Percentiles rank a stretch among this genome's conserved stretches.
These are phyloP conservation scores for Colletotrichum tamarilloi DNA, from an alignment of 2,329 filamentous ascomycete genomes.

Conservation along the genomic window DNA sequence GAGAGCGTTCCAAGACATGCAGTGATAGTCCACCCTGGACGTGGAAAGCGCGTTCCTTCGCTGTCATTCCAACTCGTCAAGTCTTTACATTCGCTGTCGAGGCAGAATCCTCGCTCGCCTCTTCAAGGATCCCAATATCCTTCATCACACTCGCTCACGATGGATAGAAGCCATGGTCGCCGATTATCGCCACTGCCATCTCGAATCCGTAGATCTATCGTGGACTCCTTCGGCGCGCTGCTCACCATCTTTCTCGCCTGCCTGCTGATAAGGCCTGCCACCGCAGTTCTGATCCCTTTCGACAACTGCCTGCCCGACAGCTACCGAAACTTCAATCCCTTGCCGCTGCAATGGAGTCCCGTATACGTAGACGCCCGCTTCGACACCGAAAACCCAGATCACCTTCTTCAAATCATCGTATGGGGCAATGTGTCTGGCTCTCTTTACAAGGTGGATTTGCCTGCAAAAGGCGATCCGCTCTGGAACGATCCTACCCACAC, in stretches of 20 bases:
- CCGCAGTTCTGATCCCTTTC: conserved; percentile 79
- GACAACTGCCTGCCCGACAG: conserved; percentile 82
- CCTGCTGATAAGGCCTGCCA: conserved; percentile 54
- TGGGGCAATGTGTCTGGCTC: conserved; percentile 93
- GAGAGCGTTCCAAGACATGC: conserved; percentile 31
- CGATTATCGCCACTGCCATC: not conserved
- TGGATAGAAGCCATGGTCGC: conserved; percentile 7
- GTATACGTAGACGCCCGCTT: conserved; percentile 80
- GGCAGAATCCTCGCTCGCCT: conserved; percentile 20
- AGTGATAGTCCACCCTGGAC: conserved; percentile 9
- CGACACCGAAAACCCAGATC: conserved; percentile 67
- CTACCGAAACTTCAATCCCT: conserved; percentile 57
- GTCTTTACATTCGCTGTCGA: conserved; percentile 25
- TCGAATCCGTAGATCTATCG: not conserved
- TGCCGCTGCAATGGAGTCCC: conserved; percentile 81
- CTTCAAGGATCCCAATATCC: not conserved
- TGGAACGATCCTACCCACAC: conserved; percentile 72
- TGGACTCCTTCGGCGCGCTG: conserved; percentile 38
- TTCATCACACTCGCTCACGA: conserved; percentile 7
- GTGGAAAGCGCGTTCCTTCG: conserved; percentile 33
- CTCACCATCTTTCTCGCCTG: conserved; percentile 53
- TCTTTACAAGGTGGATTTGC: conserved; percentile 66
- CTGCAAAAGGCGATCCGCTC: conserved; percentile 65
- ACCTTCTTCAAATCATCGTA: conserved; percentile 80
- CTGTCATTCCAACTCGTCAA: conserved; percentile 33